Conservation (phyloP, 2,329 filamentous ascomycete species). For the Paradendryphiella salina region DNA sequence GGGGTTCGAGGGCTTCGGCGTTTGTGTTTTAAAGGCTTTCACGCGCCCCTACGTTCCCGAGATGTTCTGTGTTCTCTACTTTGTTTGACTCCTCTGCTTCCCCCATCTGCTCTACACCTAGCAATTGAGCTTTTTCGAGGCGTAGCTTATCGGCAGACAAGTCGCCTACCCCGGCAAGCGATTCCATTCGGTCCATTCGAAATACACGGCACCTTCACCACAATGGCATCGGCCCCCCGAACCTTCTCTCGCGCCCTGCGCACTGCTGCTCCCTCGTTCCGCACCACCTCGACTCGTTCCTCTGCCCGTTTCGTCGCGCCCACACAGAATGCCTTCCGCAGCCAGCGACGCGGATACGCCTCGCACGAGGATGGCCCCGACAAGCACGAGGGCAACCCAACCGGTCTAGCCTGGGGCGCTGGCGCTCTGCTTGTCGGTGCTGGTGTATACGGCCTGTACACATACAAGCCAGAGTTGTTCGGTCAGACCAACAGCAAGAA, state of each 20-base stretch:
- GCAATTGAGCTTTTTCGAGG: constrained; percentile 18
- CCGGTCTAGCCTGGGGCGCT: constrained; percentile 44
- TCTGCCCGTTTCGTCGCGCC: constrained; percentile 59
- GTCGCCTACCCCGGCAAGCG: too few species aligned
- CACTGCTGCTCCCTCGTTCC: constrained; percentile 51
- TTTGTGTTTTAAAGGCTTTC: constrained; percentile 18
- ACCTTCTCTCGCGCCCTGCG: constrained; percentile 48
- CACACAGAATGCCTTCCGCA: constrained; percentile 70
- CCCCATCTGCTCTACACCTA: background rate
- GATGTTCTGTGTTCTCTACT: constrained; percentile 6
- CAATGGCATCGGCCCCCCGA: constrained; percentile 44
- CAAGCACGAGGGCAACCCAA: constrained; percentile 55
- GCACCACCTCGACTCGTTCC: constrained; percentile 62
- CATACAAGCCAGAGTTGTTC: constrained; percentile 57
- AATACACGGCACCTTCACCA: constrained; percentile 6
- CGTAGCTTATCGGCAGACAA: constrained; percentile 10
- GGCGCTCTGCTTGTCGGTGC: constrained; percentile 36
- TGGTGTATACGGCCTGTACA: constrained; percentile 52
- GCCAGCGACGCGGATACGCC: constrained; percentile 79
- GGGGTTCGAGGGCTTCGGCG: constrained; percentile 8
- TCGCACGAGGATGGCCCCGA: constrained; percentile 56
- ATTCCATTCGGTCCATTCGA: too few species aligned
- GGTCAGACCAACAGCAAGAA: constrained; percentile 40
- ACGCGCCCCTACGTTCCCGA: background rate
- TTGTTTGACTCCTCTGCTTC: constrained; percentile 1